Evolutionary conservation across 345 rosid genomes (phyloP), one percentile per base, ranked within the genome.

Genomic region (Pseudoturritis turrita): DNA sequence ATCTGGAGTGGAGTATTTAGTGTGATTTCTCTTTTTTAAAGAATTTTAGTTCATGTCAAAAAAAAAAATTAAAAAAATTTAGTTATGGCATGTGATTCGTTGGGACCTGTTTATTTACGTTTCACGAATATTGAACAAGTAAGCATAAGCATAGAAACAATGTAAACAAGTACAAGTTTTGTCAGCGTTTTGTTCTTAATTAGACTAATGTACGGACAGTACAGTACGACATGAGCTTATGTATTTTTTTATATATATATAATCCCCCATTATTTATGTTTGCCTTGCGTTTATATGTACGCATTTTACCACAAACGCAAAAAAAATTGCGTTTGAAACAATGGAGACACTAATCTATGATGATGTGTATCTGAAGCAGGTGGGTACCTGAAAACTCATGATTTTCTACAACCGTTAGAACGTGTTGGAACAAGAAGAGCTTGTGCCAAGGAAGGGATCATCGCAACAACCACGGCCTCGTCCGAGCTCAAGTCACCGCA

Each of bases 361-460:
- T 64, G 7, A 45, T 62, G 72, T 15, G 5, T 44, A 45, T 12
- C 22, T 56, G 44, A 10, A 28, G 33, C 80, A 82, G 87, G 84
- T 60, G 83, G 75, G 18, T 76, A 72, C 74, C 79, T 84, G 23
- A 78, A 84, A 76, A 92, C 94, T 6, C 94, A 88, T 17, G 98
- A 92, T 79, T 92, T 92, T 73, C 69, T 92, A 21, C 82, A 78
- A 57, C 90, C 87, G 21, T 66, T 83, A 7, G 90, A 84, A 33
- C 84, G 81, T 47, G 83, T 44, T 44, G 86, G 39, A 37, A 33
- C 31, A 47, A 66, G 60, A 51, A 66, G 60, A 51, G 50, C 25
- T 66, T 22, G 55, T 55, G 74, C 80, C 13, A 84, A 84, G 80
- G 90, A 84, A 75, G 88, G 81, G 77, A 70, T 39, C 40, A 46